These are phyloP conservation scores for Metschnikowia sp. DNA, from an alignment of 805 yeast genomes.

Conservation along the genomic window DNA sequence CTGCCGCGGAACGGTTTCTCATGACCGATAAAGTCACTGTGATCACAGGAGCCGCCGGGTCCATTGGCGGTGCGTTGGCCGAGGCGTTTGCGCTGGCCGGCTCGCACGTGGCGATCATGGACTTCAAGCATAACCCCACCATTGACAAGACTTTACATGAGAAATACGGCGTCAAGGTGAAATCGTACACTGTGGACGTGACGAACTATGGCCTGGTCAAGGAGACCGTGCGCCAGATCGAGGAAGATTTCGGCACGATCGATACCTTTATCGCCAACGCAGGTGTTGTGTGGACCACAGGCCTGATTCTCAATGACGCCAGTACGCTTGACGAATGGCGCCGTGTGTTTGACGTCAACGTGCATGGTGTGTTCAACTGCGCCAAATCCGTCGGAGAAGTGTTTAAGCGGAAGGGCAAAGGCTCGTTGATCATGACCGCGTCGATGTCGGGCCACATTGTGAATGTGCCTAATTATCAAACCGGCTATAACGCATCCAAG, in stretches of 20 bases:
- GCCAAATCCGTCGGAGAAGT: conserved; percentile 70
- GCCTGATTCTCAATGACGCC: conserved; percentile 37
- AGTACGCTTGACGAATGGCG: conserved; percentile 62
- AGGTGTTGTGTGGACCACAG: conserved; percentile 56
- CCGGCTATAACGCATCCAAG: conserved; percentile 37
- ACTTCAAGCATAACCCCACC: conserved; percentile 31
- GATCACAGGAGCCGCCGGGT: conserved; percentile 31
- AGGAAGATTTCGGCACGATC: conserved; percentile 70
- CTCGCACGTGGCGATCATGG: conserved; percentile 47
- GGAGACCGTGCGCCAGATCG: conserved; percentile 46
- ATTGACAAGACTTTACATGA: conserved; percentile 24
- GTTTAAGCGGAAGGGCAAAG: conserved; percentile 69
- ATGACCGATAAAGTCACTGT: conserved; percentile 26
- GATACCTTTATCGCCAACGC: conserved; percentile 89
- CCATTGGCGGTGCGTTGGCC: conserved; percentile 29
- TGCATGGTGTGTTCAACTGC: conserved; percentile 40
- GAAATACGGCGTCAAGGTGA: conserved; percentile 57
- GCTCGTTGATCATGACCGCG: conserved; percentile 80
- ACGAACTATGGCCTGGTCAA: conserved; percentile 49
- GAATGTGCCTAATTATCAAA: conserved; percentile 83
- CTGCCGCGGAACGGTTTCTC: conserved; percentile 16
- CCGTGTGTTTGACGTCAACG: conserved; percentile 55
- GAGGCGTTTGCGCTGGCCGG: conserved; percentile 55
- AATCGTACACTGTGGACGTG: conserved; percentile 63
- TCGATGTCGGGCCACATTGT: conserved; percentile 89